Percentiles rank a stretch among this genome's conserved stretches.
Conservation (phyloP, 2,329 filamentous ascomycete genomes). For the Juglanconis juglandina region DNA sequence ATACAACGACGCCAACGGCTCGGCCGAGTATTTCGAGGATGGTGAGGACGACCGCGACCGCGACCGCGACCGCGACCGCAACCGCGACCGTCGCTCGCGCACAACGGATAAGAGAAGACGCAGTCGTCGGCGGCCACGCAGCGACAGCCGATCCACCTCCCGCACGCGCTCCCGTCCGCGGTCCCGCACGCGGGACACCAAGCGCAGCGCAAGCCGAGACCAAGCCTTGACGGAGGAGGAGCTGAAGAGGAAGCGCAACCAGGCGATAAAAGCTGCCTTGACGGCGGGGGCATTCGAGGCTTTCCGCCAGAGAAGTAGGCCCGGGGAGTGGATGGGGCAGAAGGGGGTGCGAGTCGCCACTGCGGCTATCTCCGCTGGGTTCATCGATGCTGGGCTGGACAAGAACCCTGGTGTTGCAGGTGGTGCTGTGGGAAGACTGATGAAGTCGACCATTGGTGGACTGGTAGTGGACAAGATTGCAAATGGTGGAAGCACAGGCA, state of each 20-base stretch:
- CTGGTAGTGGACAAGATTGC: conserved; percentile 25
- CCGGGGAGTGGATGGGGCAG: conserved; percentile 17
- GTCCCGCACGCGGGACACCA: not conserved
- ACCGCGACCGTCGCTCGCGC: not conserved
- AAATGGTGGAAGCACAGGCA: conserved; percentile 19
- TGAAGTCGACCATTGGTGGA: conserved; percentile 23
- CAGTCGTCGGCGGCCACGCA: not conserved
- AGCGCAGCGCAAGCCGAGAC: not conserved
- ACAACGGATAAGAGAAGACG: not conserved
- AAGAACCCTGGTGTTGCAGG: conserved; percentile 18
- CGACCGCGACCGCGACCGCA: conserved; percentile 1
- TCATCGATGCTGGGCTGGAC: conserved; percentile 23
- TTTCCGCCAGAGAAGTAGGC: conserved; percentile 22
- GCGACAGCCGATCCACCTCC: conserved; percentile 1
- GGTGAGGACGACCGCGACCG: not conserved
- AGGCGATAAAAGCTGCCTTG: conserved; percentile 24
- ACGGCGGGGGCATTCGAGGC: conserved; percentile 24
- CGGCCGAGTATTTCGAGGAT: conserved; percentile 8
- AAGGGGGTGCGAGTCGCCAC: conserved; percentile 23
- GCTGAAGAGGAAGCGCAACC: conserved; percentile 13
- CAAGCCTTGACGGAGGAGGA: not conserved
- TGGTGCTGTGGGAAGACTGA: conserved; percentile 19
- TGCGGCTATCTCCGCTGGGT: conserved; percentile 25
- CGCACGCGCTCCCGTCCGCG: not conserved
- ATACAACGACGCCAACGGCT: conserved; percentile 10